A percentile compares a stretch with the other conserved stretches of the same genome.
Conservation (phyloP, 2,329 filamentous ascomycete genomes). For the Cladosporium colombiae region DNA sequence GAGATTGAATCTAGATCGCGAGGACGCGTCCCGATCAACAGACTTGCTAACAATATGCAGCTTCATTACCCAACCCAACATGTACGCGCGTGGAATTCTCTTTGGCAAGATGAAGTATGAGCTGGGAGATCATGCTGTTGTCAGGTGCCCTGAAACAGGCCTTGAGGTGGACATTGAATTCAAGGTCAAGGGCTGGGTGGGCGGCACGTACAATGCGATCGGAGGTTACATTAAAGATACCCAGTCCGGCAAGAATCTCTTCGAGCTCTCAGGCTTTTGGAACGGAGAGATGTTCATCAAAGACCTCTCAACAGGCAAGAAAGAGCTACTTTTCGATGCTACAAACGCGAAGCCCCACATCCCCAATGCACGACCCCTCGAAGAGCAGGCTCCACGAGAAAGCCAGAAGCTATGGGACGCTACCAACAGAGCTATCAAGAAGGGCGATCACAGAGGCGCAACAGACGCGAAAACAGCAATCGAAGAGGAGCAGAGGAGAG, state of each 20-base stretch:
- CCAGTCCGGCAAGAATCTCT: constrained; percentile 81
- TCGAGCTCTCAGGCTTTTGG: constrained; percentile 90
- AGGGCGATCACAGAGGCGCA: constrained; percentile 81
- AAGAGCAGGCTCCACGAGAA: constrained; percentile 86
- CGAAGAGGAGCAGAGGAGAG: constrained; percentile 87
- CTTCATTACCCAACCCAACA: constrained; percentile 94
- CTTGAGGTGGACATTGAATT: constrained; percentile 92
- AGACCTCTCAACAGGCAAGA: constrained; percentile 79
- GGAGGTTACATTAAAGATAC: constrained; percentile 88
- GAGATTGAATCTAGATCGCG: too few species aligned
- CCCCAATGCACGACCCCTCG: constrained; percentile 72
- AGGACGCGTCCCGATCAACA: background rate
- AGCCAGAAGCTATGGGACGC: constrained; percentile 85
- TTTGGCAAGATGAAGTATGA: constrained; percentile 99
- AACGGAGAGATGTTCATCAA: constrained; percentile 94
- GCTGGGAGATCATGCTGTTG: constrained; percentile 91
- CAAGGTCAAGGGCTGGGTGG: constrained; percentile 97
- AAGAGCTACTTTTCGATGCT: constrained; percentile 87
- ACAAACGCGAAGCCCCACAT: constrained; percentile 72
- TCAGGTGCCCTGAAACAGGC: constrained; percentile 84
- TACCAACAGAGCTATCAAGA: constrained; percentile 78
- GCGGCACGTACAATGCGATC: constrained; percentile 94
- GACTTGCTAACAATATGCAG: constrained; percentile 47
- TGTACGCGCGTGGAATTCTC: constrained; percentile 95
- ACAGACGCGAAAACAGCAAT: constrained; percentile 97